Base-by-base conservation (phyloP, 495 filamentous ascomycete genomes). In the Penicillium cosmopolitanum region DNA sequence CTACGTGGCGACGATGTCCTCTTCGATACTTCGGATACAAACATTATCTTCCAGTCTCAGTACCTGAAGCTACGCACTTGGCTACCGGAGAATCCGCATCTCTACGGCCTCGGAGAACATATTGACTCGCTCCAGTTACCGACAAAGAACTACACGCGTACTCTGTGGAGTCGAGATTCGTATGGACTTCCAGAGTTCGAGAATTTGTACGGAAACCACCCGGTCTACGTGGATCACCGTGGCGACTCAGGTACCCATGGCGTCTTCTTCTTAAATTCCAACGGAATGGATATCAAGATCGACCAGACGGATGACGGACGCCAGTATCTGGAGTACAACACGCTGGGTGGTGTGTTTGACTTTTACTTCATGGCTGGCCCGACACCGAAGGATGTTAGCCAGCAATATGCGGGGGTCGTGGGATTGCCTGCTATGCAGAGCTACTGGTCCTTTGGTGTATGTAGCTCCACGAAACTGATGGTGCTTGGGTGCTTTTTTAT, bases 201-300 rank as follows among this genome's bases (percentile, higher is more conserved):
- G n/a, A 96, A 96, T 66, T 70, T 95, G 19, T 96, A 96, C 62
- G 90, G 91, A 6, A 86, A 82, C 60, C 92, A 96, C 64, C 92
- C 92, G 0, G 78, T 96, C 12, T 96, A 96, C 74, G 87, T 89
- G 62, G 92, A 96, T 58, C 88, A 92, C 67, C 84, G 92, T 10
- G 80, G 78, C 3, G 72, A 72, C 18, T 71, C 79, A 12, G 87
- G 88, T 15, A 89, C 90, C 3, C 92, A 96, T 68, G 92, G 88
- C 42, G 92, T 95, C 19, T 90, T 96, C 72, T 77, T 95, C 51
- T 73, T 93, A 61, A 93, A 91, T 71, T 89, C 86, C 42, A 91
- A 93, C 66, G 92, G 91, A 13, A 94, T 96, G 89, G 92, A 96
- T 60, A 80, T 96, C 76, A 88, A 89, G 64, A 88, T 96, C 77